Base-by-base conservation (phyloP, 2,329 filamentous ascomycete species). In the Chaetomium strumarium region DNA sequence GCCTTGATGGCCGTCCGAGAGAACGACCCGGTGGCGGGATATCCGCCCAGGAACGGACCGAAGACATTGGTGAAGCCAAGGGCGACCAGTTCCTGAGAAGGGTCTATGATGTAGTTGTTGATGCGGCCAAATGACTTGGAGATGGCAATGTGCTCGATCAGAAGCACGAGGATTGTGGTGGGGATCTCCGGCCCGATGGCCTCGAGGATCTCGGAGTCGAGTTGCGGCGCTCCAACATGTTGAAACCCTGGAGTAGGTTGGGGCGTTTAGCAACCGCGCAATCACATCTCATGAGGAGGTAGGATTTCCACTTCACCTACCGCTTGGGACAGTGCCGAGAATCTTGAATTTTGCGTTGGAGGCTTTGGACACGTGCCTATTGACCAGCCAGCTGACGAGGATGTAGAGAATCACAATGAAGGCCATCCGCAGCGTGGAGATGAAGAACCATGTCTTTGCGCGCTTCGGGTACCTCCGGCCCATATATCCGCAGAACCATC, bases 131-230 rank as follows among this genome's bases (percentile, higher is more conserved):
- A 97, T 0, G 92, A 96, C 69, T 97, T 99, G 16, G 91, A 90
- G 58, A 97, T 96, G 44, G 92, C 90, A 62, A 97, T 96, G 67
- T 99, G 93, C 71, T 99, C 93, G 55, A 97, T 95, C 30, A 99
- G 77, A 51, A 97, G 78, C 10, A 99, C 92, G 58, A 97, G 95
- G 49, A 96, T 84, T 0, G 88, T 85, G 4, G 87, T 88, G 0
- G 93, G 93, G 4, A 97, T 74, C 58, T 96, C 79, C 40, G 76
- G 75, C 1, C 79, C 76, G 64, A 96, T 90, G 0, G 81, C 72
- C 1, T 71, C 74, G 64, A 96, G 80, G 47, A 96, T 79, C 0
- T 75, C 68, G 0, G 67, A 69, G 59, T 88, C 81, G 56, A 97
- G 70, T 0, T 68, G 73, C 0, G 93, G 93, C 3, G 86, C 85